Evolutionary conservation across 805 yeast species (phyloP).

Genomic region (Kuraishia hungarica): DNA sequence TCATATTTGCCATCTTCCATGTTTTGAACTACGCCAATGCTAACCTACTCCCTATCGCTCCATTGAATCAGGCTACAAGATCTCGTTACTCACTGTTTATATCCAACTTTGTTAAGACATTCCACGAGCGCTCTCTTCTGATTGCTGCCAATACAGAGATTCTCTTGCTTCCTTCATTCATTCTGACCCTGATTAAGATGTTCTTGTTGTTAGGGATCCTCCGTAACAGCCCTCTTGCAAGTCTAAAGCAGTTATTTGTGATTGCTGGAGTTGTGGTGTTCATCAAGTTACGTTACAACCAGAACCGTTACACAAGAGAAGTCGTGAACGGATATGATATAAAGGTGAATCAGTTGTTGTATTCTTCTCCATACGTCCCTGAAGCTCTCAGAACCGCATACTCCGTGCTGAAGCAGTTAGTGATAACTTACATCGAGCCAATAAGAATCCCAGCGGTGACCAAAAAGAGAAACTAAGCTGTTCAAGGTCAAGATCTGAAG

Average conservation of each 20-base stretch:
- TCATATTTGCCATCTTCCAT: slow-evolving; percentile 58
- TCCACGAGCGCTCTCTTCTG: slow-evolving; percentile 32
- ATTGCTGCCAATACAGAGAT: slow-evolving; percentile 40
- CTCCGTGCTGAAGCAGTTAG: not conserved
- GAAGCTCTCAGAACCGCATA: slow-evolving; percentile 8
- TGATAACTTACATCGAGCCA: not conserved
- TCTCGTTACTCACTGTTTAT: slow-evolving; percentile 19
- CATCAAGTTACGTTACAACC: slow-evolving; percentile 51
- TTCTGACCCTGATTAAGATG: slow-evolving; percentile 34
- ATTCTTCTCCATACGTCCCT: slow-evolving; percentile 28
- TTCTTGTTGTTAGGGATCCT: slow-evolving; percentile 25
- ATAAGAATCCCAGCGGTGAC: slow-evolving; percentile 1
- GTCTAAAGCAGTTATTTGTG: slow-evolving; percentile 26
- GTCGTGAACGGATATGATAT: slow-evolving; percentile 38
- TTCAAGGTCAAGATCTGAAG: not conserved
- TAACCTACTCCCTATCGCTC: slow-evolving; percentile 42
- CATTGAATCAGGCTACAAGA: slow-evolving; percentile 19
- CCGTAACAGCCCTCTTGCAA: slow-evolving; percentile 18
- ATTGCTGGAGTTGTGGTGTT: slow-evolving; percentile 41
- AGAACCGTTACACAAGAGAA: slow-evolving; percentile 44
- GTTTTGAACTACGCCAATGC: slow-evolving; percentile 49
- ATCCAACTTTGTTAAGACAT: slow-evolving; percentile 23
- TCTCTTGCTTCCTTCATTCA: slow-evolving; percentile 27
- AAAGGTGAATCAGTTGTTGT: slow-evolving; percentile 27
- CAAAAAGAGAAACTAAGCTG: not conserved